Conservation (phyloP, 805 yeast genomes). For the Schwanniomyces vanrijiae region DNA sequence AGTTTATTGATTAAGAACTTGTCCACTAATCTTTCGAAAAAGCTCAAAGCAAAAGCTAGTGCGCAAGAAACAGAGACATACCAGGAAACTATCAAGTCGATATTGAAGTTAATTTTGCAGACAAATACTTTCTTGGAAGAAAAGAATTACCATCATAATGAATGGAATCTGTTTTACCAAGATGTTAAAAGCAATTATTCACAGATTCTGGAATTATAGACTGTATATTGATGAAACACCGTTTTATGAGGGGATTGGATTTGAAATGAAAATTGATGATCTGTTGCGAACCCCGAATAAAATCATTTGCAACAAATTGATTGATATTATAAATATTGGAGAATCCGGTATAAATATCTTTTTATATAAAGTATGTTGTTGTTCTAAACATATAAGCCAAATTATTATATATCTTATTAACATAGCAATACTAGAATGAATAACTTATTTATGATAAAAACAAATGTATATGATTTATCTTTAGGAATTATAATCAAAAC, state of each 20-base stretch:
- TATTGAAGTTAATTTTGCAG: conserved; percentile 27
- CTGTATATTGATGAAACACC: not conserved
- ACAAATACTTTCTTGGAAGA: conserved; percentile 11
- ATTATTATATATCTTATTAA: not conserved
- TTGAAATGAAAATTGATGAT: not conserved
- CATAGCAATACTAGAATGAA: not conserved
- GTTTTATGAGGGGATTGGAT: not conserved
- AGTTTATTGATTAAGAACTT: conserved; percentile 23
- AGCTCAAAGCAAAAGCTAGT: conserved; percentile 60
- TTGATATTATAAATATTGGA: not conserved
- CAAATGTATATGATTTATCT: not conserved
- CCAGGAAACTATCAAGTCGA: conserved; percentile 44
- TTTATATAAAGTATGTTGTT: not conserved
- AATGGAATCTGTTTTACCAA: conserved; percentile 7
- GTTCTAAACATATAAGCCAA: not conserved
- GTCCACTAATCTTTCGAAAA: conserved; percentile 41
- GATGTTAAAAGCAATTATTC: conserved; percentile 5
- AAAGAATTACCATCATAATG: conserved; percentile 5
- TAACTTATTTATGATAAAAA: not conserved
- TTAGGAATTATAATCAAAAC: not conserved
- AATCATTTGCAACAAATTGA: conserved; percentile 1
- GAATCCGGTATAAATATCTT: not conserved
- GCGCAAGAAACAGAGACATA: conserved; percentile 63
- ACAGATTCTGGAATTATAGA: not conserved
- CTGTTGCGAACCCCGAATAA: conserved; percentile 1